phyloP scores from a whole-genome alignment of 2,329 filamentous ascomycete species.

The Aspergillus calidoustus region DNA sequence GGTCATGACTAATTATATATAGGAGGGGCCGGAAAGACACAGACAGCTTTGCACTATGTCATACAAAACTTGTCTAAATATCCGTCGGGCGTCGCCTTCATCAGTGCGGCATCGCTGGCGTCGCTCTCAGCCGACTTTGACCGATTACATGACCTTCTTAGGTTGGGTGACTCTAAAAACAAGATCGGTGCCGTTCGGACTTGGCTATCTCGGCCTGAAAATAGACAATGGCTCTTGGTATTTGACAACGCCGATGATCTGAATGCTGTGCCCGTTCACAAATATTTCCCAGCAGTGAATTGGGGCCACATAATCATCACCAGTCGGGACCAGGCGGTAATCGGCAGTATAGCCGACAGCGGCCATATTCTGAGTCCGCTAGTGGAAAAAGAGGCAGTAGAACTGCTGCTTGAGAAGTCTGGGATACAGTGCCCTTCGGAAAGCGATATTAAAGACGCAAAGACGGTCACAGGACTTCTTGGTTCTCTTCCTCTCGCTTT shows the following conservation, averaged over 20 bases:
- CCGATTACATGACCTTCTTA: constrained; percentile 14
- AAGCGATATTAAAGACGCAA: constrained; percentile 16
- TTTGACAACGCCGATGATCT: constrained; percentile 13
- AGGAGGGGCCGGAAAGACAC: constrained; percentile 16
- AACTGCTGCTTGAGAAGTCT: constrained; percentile 16
- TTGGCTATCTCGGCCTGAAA: constrained; percentile 13
- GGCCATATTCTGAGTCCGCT: constrained; percentile 12
- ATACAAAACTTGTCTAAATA: constrained; percentile 8
- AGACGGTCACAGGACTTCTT: constrained; percentile 11
- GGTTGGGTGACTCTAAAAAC: constrained; percentile 8
- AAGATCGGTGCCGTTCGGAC: constrained; percentile 7
- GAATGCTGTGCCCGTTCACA: constrained; percentile 6
- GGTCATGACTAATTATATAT: constrained; percentile 9
- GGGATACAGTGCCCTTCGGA: constrained; percentile 13
- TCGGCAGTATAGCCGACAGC: constrained; percentile 11
- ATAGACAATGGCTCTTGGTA: constrained; percentile 11
- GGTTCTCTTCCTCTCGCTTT: constrained; percentile 23
- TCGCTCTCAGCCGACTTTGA: constrained; percentile 13
- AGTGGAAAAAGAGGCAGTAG: constrained; percentile 13
- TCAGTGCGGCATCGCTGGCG: constrained; percentile 6
- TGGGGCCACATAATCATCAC: constrained; percentile 18
- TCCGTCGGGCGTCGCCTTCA: constrained; percentile 9
- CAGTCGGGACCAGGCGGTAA: constrained; percentile 9
- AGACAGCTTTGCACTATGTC: constrained; percentile 12
- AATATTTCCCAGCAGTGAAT: constrained; percentile 11